Conservation (phyloP, 1,139 yeast genomes). For the Candida freyschussii region DNA sequence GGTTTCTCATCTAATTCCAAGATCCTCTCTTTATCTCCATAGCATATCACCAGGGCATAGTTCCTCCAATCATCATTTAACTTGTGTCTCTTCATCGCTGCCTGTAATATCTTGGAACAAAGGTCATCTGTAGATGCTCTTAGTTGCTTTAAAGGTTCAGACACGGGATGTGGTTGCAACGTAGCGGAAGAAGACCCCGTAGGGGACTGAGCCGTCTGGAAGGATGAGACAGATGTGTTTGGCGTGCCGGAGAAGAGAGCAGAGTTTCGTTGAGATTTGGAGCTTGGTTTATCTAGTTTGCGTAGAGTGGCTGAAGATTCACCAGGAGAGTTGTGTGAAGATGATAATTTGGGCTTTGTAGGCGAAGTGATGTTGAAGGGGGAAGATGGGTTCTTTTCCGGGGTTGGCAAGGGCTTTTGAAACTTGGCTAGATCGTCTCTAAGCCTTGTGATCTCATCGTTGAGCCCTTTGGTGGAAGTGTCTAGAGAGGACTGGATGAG, state of each 20-base stretch:
- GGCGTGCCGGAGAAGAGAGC: constrained; percentile 5
- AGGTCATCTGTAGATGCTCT: constrained; percentile 91
- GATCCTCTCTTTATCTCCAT: constrained; percentile 86
- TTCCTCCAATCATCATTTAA: constrained; percentile 83
- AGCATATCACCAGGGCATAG: constrained; percentile 84
- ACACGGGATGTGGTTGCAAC: constrained; percentile 21
- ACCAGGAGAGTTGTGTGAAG: constrained; percentile 10
- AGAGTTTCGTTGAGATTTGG: constrained; percentile 15
- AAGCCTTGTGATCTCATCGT: constrained; percentile 19
- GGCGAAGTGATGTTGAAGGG: constrained; percentile 36
- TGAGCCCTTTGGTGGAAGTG: constrained; percentile 27
- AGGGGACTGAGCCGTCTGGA: constrained; percentile 4
- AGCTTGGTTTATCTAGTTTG: constrained; percentile 5
- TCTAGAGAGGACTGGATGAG: constrained; percentile 36
- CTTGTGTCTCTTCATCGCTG: constrained; percentile 84
- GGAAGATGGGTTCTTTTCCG: constrained; percentile 22
- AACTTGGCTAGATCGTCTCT: constrained; percentile 24
- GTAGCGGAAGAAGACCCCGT: constrained; percentile 13
- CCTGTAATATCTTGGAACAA: constrained; percentile 81
- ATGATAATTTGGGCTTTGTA: constrained; percentile 30
- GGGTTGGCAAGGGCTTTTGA: constrained; percentile 25
- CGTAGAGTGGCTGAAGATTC: constrained; percentile 7
- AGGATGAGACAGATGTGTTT: not conserved
- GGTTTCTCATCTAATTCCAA: constrained; percentile 86
- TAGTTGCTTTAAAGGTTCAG: constrained; percentile 78